These are phyloP conservation scores for Tulasnella sp. DNA, from an alignment of 768 basidiomycete species.

Conservation along the genomic window DNA sequence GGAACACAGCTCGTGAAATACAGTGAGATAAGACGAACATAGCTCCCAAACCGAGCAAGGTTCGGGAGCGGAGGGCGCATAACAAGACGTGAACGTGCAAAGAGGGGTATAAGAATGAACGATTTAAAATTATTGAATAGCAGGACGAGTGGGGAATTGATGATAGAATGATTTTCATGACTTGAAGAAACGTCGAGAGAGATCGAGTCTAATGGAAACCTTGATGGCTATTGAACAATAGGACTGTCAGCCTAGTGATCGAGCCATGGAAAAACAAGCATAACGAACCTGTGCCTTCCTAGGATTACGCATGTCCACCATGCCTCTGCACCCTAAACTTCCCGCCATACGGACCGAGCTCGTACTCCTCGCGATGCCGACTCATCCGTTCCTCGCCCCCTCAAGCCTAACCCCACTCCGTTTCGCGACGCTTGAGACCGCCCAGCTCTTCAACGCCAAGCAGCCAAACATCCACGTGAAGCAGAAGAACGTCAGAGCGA, in stretches of 20 bases:
- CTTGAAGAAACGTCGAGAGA: too few relatives aligned
- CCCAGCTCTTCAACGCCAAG: constrained; percentile 49
- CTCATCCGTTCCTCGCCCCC: background rate
- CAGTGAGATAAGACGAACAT: too few relatives aligned
- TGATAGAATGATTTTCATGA: too few relatives aligned
- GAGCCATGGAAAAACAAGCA: background rate
- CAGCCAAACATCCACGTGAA: constrained; percentile 75
- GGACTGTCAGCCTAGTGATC: background rate
- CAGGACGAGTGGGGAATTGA: too few relatives aligned
- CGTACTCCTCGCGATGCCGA: background rate
- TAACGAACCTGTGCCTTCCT: background rate
- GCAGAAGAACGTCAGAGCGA: constrained; percentile 75
- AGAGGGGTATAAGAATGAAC: too few relatives aligned
- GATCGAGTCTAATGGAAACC: too few relatives aligned
- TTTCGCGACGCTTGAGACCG: background rate
- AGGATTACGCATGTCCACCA: background rate
- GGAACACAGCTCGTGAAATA: too few relatives aligned
- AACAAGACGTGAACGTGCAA: too few relatives aligned
- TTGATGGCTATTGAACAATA: too few relatives aligned
- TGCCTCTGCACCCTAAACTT: background rate
- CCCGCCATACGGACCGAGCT: background rate
- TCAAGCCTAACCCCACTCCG: background rate
- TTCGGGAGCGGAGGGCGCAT: too few relatives aligned
- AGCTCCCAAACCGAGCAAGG: too few relatives aligned
- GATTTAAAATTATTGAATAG: too few relatives aligned